phyloP scores from a whole-genome alignment of 768 basidiomycete species.

The Boletus edulis region DNA sequence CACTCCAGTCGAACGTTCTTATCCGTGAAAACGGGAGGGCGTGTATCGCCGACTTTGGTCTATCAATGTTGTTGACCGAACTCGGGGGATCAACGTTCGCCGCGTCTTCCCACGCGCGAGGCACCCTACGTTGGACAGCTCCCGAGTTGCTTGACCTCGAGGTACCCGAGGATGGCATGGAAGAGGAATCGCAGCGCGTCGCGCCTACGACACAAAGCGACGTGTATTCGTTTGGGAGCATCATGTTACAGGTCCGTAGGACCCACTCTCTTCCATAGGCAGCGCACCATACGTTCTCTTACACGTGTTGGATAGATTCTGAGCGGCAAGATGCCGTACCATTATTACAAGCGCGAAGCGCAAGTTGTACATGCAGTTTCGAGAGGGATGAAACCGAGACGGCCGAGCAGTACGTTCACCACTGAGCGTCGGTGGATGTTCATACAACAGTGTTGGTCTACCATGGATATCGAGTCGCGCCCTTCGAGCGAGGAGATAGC shows the following conservation, averaged over 20 bases:
- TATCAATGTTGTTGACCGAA: too few relatives aligned
- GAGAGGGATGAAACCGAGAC: not conserved
- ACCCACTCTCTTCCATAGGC: not conserved
- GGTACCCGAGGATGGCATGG: not conserved
- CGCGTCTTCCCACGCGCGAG: slow-evolving; percentile 17
- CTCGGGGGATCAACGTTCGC: slow-evolving; percentile 9
- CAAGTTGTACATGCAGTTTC: slow-evolving; percentile 13
- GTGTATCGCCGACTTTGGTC: too few relatives aligned
- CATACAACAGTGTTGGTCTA: slow-evolving; percentile 18
- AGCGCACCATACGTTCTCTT: not conserved
- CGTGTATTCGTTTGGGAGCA: too few relatives aligned
- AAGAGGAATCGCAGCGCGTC: not conserved
- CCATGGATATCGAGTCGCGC: slow-evolving; percentile 7
- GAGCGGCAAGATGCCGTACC: too few relatives aligned
- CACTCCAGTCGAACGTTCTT: too few relatives aligned
- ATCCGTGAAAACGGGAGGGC: too few relatives aligned
- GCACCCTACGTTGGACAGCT: not conserved
- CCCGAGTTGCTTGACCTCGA: slow-evolving; percentile 15
- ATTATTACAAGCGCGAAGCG: slow-evolving; percentile 1
- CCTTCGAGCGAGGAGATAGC: slow-evolving; percentile 31
- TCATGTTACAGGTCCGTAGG: slow-evolving; percentile 10
- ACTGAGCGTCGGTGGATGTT: slow-evolving; percentile 10
- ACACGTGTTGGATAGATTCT: not conserved
- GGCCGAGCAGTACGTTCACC: not conserved
- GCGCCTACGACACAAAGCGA: slow-evolving; percentile 4